These are phyloP conservation scores for Aspergillus alliaceus DNA, from an alignment of 2,329 filamentous ascomycete species.

Conservation along the genomic window DNA sequence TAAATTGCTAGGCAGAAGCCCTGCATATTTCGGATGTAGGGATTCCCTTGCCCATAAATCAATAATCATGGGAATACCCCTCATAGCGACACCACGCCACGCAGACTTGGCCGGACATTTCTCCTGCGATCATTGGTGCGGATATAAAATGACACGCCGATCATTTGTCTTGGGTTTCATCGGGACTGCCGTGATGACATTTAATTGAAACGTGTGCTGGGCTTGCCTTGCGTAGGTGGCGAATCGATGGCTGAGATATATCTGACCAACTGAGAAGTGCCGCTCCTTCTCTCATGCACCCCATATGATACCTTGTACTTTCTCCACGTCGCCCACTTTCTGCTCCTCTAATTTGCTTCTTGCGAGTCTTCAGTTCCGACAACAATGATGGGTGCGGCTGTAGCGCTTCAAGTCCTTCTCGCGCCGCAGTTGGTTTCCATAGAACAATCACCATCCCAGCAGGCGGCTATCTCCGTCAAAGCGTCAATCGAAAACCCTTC, in stretches of 20 bases:
- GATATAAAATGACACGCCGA: background rate
- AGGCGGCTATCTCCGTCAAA: constrained; percentile 22
- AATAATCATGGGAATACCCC: background rate
- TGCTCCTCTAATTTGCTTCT: background rate
- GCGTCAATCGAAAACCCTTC: constrained; percentile 31
- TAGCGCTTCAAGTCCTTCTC: constrained; percentile 14
- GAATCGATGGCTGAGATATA: background rate
- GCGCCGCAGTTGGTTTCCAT: background rate
- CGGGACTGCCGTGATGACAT: background rate
- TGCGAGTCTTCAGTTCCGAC: background rate
- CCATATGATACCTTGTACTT: background rate
- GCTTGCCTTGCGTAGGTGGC: background rate
- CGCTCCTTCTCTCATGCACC: background rate
- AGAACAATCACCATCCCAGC: constrained; percentile 1
- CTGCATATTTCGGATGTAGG: background rate
- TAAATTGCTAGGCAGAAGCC: constrained; percentile 1
- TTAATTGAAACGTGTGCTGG: background rate
- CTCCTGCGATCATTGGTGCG: background rate
- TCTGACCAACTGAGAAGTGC: background rate
- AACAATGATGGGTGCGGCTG: constrained; percentile 17
- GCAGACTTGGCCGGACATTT: background rate
- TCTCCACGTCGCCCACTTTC: background rate
- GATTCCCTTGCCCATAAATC: background rate
- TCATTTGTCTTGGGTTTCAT: background rate
- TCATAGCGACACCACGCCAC: background rate